Percentiles rank a stretch among this genome's conserved stretches.
Conservation (phyloP, 306 rosid genomes). For the Geum urbanum region DNA sequence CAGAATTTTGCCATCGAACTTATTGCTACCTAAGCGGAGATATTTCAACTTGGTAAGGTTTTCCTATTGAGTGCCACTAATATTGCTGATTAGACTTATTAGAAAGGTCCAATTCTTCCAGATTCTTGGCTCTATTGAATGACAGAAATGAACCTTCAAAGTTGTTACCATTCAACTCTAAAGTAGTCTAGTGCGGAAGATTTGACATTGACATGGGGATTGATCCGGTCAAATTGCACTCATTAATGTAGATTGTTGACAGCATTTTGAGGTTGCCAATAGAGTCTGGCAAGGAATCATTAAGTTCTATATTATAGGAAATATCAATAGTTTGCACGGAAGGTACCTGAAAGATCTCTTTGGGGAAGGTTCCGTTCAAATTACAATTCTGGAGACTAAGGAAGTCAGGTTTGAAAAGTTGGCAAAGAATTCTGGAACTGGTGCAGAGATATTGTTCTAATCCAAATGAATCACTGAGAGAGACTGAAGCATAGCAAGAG, state of each 20-base stretch:
- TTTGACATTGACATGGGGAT: not conserved
- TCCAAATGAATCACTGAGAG: slow-evolving; percentile 11
- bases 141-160: no score
- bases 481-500: slow-evolving; percentile 6
- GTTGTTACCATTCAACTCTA: no score
- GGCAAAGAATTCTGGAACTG: slow-evolving; percentile 9
- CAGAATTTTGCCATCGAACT: not conserved
- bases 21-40: not conserved
- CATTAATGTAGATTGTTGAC: not conserved
- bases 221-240: not conserved
- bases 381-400: not conserved
- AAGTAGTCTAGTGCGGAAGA: no score
- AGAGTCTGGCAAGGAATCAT: not conserved
- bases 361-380: slow-evolving; percentile 1
- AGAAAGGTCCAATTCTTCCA: not conserved
- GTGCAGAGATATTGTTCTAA: not conserved
- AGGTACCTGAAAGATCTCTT: not conserved
- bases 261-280: not conserved
- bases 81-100: not conserved
- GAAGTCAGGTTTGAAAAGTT: slow-evolving; percentile 21
- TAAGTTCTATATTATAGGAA: not conserved
- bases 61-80: not conserved
- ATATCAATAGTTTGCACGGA: not conserved
- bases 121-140: not conserved
- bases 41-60: not conserved